These are phyloP conservation scores for Chaetomium fimeti DNA, from an alignment of 495 filamentous ascomycete genomes.

Conservation along the genomic window DNA sequence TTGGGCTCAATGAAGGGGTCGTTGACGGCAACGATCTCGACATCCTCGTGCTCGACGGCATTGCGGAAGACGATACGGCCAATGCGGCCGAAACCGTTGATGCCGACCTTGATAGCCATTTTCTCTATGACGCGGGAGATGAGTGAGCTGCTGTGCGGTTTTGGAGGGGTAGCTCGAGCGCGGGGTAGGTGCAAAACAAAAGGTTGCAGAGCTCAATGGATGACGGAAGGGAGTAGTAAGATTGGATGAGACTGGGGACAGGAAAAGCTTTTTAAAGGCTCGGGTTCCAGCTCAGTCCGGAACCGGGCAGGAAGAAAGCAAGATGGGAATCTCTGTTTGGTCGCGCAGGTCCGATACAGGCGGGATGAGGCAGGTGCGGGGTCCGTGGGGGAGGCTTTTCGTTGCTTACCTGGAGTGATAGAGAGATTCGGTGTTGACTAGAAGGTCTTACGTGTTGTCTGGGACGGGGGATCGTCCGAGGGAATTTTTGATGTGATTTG, in stretches of 20 bases:
- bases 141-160: conserved; percentile 12
- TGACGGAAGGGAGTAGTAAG: conserved; percentile 20
- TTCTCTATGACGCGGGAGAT: conserved; percentile 29
- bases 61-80: conserved; percentile 81
- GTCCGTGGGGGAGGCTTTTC: conserved; percentile 23
- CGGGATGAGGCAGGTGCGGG: conserved; percentile 34
- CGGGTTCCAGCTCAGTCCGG: conserved; percentile 11
- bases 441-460: not conserved
- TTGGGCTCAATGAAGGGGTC: conserved; percentile 98
- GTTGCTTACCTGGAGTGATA: conserved; percentile 26
- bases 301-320: conserved; percentile 18
- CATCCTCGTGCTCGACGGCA: conserved; percentile 78
- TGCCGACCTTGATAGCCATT: conserved; percentile 72
- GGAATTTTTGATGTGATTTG: conserved; percentile 9
- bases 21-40: conserved; percentile 94
- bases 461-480: not conserved
- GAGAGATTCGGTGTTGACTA: conserved; percentile 11
- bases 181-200: conserved; percentile 14
- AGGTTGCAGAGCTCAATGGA: conserved; percentile 19
- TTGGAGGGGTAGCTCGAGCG: conserved; percentile 13
- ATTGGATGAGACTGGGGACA: conserved; percentile 17
- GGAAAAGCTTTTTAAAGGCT: conserved; percentile 34
- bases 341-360: conserved; percentile 34
- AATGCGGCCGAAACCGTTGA: conserved; percentile 99
- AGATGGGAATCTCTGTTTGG: conserved; percentile 17